Conservation (phyloP, 768 basidiomycete species). For the Infundibulicybe gibba region DNA sequence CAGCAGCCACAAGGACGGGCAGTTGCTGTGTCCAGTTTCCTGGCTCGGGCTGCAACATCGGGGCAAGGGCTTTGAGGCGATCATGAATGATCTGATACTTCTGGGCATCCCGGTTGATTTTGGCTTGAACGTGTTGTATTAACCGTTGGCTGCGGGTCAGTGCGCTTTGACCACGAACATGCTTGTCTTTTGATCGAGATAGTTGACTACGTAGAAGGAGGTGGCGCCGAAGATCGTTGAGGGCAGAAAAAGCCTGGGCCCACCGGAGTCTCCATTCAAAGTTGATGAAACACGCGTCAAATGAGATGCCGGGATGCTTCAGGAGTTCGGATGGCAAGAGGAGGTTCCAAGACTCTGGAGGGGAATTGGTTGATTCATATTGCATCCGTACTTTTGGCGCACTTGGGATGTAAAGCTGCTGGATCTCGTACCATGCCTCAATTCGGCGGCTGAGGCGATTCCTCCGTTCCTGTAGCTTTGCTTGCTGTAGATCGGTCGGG, state of each 20-base stretch:
- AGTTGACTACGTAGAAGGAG: not conserved
- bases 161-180: not conserved
- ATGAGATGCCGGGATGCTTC: not conserved
- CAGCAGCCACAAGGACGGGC: not conserved
- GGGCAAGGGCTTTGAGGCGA: not conserved
- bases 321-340: not conserved
- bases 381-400: not conserved
- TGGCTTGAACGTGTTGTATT: not conserved
- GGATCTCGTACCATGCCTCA: not conserved
- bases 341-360: not conserved
- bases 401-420: not conserved
- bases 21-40: not conserved
- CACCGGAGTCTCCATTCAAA: not conserved
- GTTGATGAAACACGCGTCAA: not conserved
- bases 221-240: not conserved
- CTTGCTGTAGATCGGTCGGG: not conserved
- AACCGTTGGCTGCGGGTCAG: not conserved
- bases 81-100: not conserved
- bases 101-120: not conserved
- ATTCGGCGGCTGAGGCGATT: not conserved
- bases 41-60: not conserved
- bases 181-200: not conserved
- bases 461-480: not conserved
- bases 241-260: not conserved
- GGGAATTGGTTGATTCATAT: not conserved